A percentile compares a stretch with the other conserved stretches of the same genome.
phyloP scores from a whole-genome alignment of 2,329 filamentous ascomycete species.

The Dactylellina drechsleri region DNA sequence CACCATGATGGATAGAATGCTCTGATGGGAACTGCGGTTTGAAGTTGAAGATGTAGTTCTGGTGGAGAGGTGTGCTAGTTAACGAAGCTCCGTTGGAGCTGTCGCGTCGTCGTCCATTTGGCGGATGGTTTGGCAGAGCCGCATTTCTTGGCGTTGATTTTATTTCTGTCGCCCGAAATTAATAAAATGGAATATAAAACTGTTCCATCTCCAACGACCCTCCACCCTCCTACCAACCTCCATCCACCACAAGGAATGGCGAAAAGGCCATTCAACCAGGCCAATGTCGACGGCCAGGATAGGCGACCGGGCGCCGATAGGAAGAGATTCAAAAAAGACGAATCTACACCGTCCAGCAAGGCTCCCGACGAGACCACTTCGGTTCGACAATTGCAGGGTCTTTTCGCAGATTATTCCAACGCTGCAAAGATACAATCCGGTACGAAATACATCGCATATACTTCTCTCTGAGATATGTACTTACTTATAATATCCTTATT shows the following conservation, averaged over 20 bases:
- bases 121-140: conserved; percentile 36
- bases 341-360: conserved; percentile 18
- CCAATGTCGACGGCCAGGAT: conserved; percentile 48
- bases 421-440: conserved; percentile 40
- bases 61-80: conserved; percentile 17
- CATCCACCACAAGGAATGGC: conserved; percentile 28
- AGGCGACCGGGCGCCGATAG: conserved; percentile 31
- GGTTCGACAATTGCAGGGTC: conserved; percentile 39
- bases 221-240: conserved; percentile 10
- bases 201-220: too few relatives aligned
- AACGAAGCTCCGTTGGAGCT: conserved; percentile 49
- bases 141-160: conserved; percentile 41
- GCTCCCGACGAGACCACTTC: conserved; percentile 39
- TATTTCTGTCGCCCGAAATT: conserved; percentile 17
- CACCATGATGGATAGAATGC: conserved; percentile 24
- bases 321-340: conserved; percentile 50
- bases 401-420: conserved; percentile 51
- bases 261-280: conserved; percentile 52
- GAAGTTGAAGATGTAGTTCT: conserved; percentile 12
- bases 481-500: not conserved
- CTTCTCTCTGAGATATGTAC: not conserved
- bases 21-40: not conserved
- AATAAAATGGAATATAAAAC: not conserved
- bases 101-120: conserved; percentile 42
- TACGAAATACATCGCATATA: not conserved